Evolutionary conservation across 768 basidiomycete genomes (phyloP).

Genomic region (Boletus sp.): DNA sequence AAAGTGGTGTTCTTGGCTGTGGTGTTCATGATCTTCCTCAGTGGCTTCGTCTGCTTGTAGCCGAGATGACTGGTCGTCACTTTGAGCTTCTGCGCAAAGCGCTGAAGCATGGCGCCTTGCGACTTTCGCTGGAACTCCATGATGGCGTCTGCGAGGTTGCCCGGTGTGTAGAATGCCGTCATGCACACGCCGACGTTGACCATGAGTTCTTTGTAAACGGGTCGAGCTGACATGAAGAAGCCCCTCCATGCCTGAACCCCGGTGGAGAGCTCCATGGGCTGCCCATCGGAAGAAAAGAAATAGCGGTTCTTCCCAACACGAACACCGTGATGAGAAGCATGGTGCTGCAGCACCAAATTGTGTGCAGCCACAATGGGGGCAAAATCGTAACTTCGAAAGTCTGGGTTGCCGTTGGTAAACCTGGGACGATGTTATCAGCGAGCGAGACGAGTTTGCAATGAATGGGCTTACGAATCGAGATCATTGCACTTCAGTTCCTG

Average conservation of each 20-base stretch:
- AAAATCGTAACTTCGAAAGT: conserved; percentile 41
- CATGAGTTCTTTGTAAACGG: conserved; percentile 47
- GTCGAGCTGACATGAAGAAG: conserved; percentile 52
- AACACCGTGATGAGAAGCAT: conserved; percentile 43
- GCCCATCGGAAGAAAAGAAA: conserved; percentile 42
- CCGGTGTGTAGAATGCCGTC: conserved; percentile 55
- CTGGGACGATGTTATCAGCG: conserved; percentile 25
- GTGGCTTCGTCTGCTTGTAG: conserved; percentile 48
- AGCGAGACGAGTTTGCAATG: background rate
- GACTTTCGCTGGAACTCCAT: conserved; percentile 44
- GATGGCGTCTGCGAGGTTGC: conserved; percentile 63
- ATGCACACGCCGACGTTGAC: conserved; percentile 56
- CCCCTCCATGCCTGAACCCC: conserved; percentile 48
- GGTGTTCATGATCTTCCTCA: conserved; percentile 38
- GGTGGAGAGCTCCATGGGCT: conserved; percentile 28
- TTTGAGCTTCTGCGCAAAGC: conserved; percentile 53
- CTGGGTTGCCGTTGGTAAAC: conserved; percentile 37
- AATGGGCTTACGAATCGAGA: conserved; percentile 33
- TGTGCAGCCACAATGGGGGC: conserved; percentile 44
- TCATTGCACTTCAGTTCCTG: conserved; percentile 30
- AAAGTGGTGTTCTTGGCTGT: conserved; percentile 53
- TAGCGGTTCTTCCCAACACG: conserved; percentile 51
- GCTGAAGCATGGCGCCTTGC: conserved; percentile 42
- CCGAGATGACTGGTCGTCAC: conserved; percentile 58
- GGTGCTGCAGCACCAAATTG: conserved; percentile 46